These are phyloP conservation scores for Entrophospora sp. DNA, from an alignment of 192 early-diverging fungal species.

Conservation along the genomic window DNA sequence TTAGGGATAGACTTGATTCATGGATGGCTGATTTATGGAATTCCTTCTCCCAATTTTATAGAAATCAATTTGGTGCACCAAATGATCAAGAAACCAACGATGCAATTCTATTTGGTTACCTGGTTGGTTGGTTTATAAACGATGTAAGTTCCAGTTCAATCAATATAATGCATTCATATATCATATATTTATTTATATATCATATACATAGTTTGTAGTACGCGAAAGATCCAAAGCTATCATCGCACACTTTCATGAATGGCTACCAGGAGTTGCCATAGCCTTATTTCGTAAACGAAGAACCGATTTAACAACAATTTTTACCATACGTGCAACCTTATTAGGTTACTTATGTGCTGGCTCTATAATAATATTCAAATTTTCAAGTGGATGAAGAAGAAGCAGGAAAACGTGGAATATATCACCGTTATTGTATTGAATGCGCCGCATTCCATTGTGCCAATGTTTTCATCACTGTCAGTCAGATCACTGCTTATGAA, in stretches of 20 bases:
- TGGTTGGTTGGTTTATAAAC: slow-evolving; percentile 89
- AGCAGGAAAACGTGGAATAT: slow-evolving; percentile 94
- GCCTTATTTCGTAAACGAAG: slow-evolving; percentile 77
- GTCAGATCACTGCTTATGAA: slow-evolving; percentile 95
- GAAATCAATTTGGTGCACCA: no score
- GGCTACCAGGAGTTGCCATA: slow-evolving; percentile 87
- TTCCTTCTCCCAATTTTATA: no score
- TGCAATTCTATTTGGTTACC: slow-evolving; percentile 88
- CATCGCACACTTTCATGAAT: slow-evolving; percentile 97
- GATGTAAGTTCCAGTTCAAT: slow-evolving; percentile 72
- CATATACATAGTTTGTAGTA: slow-evolving; percentile 39
- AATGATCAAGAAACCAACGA: slow-evolving; percentile 92
- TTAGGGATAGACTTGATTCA: slow-evolving; percentile 72
- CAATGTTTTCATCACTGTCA: slow-evolving; percentile 96
- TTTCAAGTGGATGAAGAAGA: slow-evolving; percentile 94
- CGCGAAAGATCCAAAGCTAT: slow-evolving; percentile 46
- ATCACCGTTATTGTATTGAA: slow-evolving; percentile 95
- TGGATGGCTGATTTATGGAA: slow-evolving; percentile 98
- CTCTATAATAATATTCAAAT: slow-evolving; percentile 77
- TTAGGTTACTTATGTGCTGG: slow-evolving; percentile 94
- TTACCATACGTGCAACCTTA: slow-evolving; percentile 93
- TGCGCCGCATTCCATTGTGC: slow-evolving; percentile 88
- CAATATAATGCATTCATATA: no score
- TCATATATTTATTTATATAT: no score
- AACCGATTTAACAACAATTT: slow-evolving; percentile 86